These are phyloP conservation scores for Zygosaccharomyces pseudorouxii DNA, from an alignment of 805 yeast genomes.

Conservation along the genomic window DNA sequence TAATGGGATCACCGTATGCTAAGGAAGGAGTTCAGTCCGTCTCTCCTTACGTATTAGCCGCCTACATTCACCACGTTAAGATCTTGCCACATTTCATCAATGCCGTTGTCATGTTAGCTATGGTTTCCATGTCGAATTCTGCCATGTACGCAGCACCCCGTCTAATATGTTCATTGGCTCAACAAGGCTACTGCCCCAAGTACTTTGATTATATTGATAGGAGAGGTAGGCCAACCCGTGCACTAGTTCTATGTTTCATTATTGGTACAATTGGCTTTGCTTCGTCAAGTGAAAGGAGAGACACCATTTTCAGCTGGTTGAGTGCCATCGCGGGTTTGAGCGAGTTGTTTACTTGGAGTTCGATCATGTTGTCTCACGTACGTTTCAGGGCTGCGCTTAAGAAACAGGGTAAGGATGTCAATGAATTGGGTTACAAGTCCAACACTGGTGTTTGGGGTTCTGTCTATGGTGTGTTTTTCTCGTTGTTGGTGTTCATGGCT, in stretches of 20 bases:
- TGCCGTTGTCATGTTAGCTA: constrained; percentile 67
- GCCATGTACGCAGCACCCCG: constrained; percentile 71
- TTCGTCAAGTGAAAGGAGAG: constrained; percentile 50
- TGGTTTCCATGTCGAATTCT: constrained; percentile 72
- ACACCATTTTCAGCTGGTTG: constrained; percentile 55
- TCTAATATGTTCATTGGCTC: constrained; percentile 61
- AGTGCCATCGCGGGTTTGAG: constrained; percentile 54
- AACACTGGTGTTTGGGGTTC: constrained; percentile 49
- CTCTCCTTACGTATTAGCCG: constrained; percentile 75
- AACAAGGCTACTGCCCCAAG: constrained; percentile 64
- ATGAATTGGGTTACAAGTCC: constrained; percentile 49
- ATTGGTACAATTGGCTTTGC: constrained; percentile 58
- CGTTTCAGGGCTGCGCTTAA: constrained; percentile 52
- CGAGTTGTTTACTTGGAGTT: constrained; percentile 56
- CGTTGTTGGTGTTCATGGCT: constrained; percentile 46
- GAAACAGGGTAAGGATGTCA: constrained; percentile 43
- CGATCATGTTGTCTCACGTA: constrained; percentile 48
- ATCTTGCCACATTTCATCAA: constrained; percentile 71
- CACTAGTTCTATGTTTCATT: constrained; percentile 46
- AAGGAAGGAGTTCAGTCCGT: constrained; percentile 51
- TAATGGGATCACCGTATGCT: constrained; percentile 39
- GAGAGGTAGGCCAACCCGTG: constrained; percentile 55
- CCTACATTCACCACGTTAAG: constrained; percentile 53
- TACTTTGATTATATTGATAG: constrained; percentile 49
- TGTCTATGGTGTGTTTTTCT: constrained; percentile 45